phyloP scores from a whole-genome alignment of 495 filamentous ascomycete genomes.

The Aspergillus indologenus region DNA sequence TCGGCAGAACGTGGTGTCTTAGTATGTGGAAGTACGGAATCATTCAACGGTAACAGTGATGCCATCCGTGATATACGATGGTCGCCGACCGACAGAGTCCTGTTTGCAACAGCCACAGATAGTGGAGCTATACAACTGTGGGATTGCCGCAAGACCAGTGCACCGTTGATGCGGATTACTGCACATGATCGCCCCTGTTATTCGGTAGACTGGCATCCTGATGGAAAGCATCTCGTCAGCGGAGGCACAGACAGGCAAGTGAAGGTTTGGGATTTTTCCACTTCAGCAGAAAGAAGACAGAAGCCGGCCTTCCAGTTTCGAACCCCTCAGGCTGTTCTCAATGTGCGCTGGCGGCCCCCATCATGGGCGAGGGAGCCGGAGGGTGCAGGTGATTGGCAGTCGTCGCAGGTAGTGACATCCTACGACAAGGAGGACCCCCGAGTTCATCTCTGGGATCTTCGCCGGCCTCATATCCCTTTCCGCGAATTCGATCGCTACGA shows the following conservation, averaged over 20 bases:
- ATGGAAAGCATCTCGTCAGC: constrained; percentile 85
- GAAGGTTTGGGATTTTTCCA: constrained; percentile 88
- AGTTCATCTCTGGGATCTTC: constrained; percentile 91
- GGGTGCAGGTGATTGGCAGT: constrained; percentile 61
- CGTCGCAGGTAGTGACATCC: constrained; percentile 65
- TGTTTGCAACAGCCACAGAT: constrained; percentile 90
- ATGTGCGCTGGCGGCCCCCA: constrained; percentile 83
- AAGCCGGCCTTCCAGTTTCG: constrained; percentile 64
- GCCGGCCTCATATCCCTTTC: constrained; percentile 79
- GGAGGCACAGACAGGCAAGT: constrained; percentile 79
- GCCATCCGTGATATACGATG: constrained; percentile 84
- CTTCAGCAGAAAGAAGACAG: constrained; percentile 71
- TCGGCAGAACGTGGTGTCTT: constrained; percentile 46
- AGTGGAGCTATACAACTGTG: constrained; percentile 72
- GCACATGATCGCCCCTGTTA: constrained; percentile 80
- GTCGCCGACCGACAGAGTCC: constrained; percentile 78
- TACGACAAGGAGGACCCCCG: constrained; percentile 64
- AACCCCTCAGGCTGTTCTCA: constrained; percentile 65
- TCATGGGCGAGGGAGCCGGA: constrained; percentile 66
- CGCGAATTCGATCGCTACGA: constrained; percentile 78
- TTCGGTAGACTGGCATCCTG: constrained; percentile 92
- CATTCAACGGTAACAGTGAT: constrained; percentile 65
- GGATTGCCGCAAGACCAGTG: constrained; percentile 60
- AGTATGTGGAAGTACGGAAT: constrained; percentile 53
- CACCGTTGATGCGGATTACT: constrained; percentile 67